Percentiles rank a stretch among this genome's conserved stretches.
These are phyloP conservation scores for Peronospora farinosa DNA, from an alignment of 352 stramenopile species.

Conservation along the genomic window DNA sequence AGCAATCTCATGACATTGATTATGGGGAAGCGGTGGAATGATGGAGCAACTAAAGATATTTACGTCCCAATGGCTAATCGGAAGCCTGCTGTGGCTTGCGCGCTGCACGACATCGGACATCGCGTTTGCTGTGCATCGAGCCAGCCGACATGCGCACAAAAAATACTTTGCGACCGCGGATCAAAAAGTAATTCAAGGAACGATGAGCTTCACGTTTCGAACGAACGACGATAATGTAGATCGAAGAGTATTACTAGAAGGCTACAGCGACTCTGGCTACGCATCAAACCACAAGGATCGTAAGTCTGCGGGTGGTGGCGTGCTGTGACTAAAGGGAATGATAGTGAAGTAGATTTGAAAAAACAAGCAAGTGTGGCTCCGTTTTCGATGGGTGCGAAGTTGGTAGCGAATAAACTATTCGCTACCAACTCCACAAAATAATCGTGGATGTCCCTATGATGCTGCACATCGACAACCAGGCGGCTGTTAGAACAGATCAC, in stretches of 20 bases:
- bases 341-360: neutral
- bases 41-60: too few relatives aligned
- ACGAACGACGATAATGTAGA: neutral
- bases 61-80: too few relatives aligned
- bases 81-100: too few relatives aligned
- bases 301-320: neutral
- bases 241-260: neutral
- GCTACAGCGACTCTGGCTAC: neutral
- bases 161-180: neutral
- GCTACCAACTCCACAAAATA: neutral
- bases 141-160: neutral
- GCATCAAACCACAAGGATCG: neutral
- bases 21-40: neutral
- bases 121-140: too few relatives aligned
- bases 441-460: neutral
- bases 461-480: slow-evolving; percentile 4
- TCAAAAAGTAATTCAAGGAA: too few relatives aligned
- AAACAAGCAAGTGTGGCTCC: neutral
- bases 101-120: too few relatives aligned
- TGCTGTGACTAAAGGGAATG: neutral
- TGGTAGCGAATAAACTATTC: neutral
- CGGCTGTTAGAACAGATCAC: slow-evolving; percentile 26
- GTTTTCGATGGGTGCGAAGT: neutral
- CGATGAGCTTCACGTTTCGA: neutral
- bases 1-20: neutral